Base-by-base conservation (phyloP, 768 basidiomycete species). In the Krasilnikovozyma curviuscula region DNA sequence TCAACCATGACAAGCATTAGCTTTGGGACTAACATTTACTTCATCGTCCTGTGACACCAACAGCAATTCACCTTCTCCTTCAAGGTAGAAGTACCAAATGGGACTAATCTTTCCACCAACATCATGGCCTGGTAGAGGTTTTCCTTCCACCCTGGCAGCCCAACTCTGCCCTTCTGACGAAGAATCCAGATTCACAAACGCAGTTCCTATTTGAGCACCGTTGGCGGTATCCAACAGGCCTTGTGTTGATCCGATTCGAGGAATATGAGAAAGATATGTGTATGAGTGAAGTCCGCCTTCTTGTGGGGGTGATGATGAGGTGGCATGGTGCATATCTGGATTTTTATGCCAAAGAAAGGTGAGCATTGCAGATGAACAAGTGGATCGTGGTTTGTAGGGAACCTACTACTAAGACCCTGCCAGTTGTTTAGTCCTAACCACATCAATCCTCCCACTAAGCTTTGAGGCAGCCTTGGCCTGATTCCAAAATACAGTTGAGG, bases 401-500 rank as follows among this genome's bases (percentile, higher is more conserved):
- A 44, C 56, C 77, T 65, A 54, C 69, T 59, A 18, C 54, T 50
- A 48, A 63, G 61, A 1, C 83, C 79, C 59, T 77, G 70, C 59
- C 76, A 93, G 65, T 91, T 74, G 32, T 83, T 77, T 7, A 83
- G 78, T 27, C 88, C 83, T 61, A 83, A 86, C 89, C 89, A 95
- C 65, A 91, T 74, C 29, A 97, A 73, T 12, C 89, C 89, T 2
- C 82, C 84, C 77, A 88, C 74, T 24, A 95, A 71, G n/a, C 83
- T 84, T 57, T 83, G 76, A 0, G 88, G 85, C 54, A 84, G 66
- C 37, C 79, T 72, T 12, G 89, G 83, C 41, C 83, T 69, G 38
- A 93, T 69, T 18, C 89, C 89, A 65, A 93, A 91, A 67, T 97
- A 97, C n/a, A 93, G 72, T 58, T 85, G 83, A 0, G 89, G 84